Conservation (phyloP, 1,139 yeast genomes). For the Taiozyma sp. region DNA sequence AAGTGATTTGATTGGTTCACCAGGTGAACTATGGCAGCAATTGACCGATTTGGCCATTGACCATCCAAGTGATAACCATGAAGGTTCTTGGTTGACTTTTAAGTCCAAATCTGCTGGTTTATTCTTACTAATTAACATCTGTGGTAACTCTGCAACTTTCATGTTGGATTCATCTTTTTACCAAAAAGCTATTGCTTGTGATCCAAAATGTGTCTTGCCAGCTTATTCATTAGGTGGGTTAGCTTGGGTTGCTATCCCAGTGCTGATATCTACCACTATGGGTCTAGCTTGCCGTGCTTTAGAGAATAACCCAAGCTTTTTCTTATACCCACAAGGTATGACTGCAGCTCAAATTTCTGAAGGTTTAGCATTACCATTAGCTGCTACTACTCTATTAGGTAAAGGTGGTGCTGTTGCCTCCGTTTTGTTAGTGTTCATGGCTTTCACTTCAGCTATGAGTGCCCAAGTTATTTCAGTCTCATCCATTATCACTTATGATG, state of each 20-base stretch:
- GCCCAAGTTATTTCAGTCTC: constrained; percentile 88
- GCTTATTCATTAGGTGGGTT: constrained; percentile 90
- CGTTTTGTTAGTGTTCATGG: constrained; percentile 75
- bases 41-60: constrained; percentile 52
- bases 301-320: constrained; percentile 65
- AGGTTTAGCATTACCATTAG: constrained; percentile 82
- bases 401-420: constrained; percentile 84
- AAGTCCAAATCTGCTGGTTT: constrained; percentile 74
- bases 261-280: constrained; percentile 75
- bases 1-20: constrained; percentile 63
- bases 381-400: constrained; percentile 82
- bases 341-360: constrained; percentile 66
- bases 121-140: constrained; percentile 76
- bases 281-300: constrained; percentile 77
- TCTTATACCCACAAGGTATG: constrained; percentile 68
- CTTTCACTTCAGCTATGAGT: constrained; percentile 76
- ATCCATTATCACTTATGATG: constrained; percentile 78
- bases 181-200: constrained; percentile 85
- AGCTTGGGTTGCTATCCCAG: constrained; percentile 90
- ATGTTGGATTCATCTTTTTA: constrained; percentile 88
- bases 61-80: constrained; percentile 63
- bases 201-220: constrained; percentile 82
- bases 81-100: constrained; percentile 79
- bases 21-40: constrained; percentile 71
- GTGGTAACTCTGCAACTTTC: constrained; percentile 88